phyloP scores from a whole-genome alignment of 257 asterid genomes.

The Anisodus acutangulus region DNA sequence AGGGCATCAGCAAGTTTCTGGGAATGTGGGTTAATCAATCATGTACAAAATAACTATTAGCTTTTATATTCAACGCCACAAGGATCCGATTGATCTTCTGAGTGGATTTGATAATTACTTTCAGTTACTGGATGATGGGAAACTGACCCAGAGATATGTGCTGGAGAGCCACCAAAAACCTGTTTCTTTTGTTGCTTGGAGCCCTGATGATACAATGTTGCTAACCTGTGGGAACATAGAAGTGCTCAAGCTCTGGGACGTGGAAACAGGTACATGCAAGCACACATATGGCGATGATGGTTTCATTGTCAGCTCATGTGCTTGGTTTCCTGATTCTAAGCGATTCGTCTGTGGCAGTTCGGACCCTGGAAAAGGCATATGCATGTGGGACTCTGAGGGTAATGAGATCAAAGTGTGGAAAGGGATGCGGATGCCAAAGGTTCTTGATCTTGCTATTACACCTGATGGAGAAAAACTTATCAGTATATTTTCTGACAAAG shows the following conservation, averaged over 20 bases:
- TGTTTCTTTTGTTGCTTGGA: slow-evolving; percentile 84
- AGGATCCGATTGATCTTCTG: slow-evolving; percentile 5
- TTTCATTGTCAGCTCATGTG: slow-evolving; percentile 81
- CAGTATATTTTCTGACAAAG: slow-evolving; percentile 78
- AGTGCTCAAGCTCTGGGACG: slow-evolving; percentile 93
- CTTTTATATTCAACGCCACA: slow-evolving; percentile 19
- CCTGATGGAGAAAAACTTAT: slow-evolving; percentile 84
- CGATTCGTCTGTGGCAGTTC: slow-evolving; percentile 94
- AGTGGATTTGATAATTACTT: slow-evolving; percentile 32
- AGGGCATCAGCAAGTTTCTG: slow-evolving; percentile 17
- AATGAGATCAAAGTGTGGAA: slow-evolving; percentile 86
- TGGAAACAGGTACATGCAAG: slow-evolving; percentile 79
- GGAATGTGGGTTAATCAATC: slow-evolving; percentile 7
- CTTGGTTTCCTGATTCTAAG: slow-evolving; percentile 97
- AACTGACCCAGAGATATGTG: slow-evolving; percentile 48
- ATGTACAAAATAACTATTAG: slow-evolving; percentile 16
- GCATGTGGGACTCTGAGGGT: slow-evolving; percentile 92
- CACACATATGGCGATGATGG: slow-evolving; percentile 73
- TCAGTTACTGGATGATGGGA: slow-evolving; percentile 77
- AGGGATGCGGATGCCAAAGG: slow-evolving; percentile 91
- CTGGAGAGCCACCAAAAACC: slow-evolving; percentile 71
- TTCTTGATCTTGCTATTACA: slow-evolving; percentile 86
- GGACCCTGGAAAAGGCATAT: slow-evolving; percentile 82
- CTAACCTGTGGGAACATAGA: slow-evolving; percentile 90
- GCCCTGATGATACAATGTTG: slow-evolving; percentile 90